Conservation (phyloP, 2,329 filamentous ascomycete species). For the Penicillium sp. region DNA sequence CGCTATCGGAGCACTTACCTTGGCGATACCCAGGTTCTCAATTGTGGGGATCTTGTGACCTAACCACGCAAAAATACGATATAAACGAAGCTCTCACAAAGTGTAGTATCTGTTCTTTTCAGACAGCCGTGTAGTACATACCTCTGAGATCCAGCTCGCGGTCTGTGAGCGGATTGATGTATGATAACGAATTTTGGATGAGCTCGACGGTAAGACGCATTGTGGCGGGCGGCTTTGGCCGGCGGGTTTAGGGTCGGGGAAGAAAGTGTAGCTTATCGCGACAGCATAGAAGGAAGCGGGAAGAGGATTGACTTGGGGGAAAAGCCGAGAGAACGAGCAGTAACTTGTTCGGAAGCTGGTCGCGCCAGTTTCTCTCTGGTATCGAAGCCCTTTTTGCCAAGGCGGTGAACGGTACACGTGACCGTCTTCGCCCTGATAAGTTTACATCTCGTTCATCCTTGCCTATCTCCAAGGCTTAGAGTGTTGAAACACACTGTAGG, state of each 20-base stretch:
- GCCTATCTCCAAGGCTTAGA: too few relatives aligned
- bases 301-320: background rate
- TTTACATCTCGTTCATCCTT: background rate
- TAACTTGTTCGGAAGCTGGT: slow-evolving; percentile 11
- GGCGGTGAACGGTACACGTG: slow-evolving; percentile 13
- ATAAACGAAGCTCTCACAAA: slow-evolving; percentile 79
- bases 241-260: background rate
- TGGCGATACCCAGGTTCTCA: slow-evolving; percentile 95
- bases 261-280: slow-evolving; percentile 11
- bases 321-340: slow-evolving; percentile 9
- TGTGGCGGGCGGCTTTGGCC: slow-evolving; percentile 46
- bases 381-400: slow-evolving; percentile 27
- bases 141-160: slow-evolving; percentile 99
- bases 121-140: slow-evolving; percentile 62
- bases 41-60: slow-evolving; percentile 97
- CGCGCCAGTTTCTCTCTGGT: slow-evolving; percentile 22
- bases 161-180: slow-evolving; percentile 98
- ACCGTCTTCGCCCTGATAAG: background rate
- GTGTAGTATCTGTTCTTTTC: slow-evolving; percentile 89
- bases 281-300: slow-evolving; percentile 12
- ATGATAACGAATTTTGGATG: slow-evolving; percentile 91
- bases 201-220: slow-evolving; percentile 98
- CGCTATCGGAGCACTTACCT: slow-evolving; percentile 59
- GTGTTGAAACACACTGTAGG: background rate
- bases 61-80: slow-evolving; percentile 63